Base-by-base conservation (phyloP, 2,329 filamentous ascomycete genomes). In the Pseudomassariella vexata region DNA sequence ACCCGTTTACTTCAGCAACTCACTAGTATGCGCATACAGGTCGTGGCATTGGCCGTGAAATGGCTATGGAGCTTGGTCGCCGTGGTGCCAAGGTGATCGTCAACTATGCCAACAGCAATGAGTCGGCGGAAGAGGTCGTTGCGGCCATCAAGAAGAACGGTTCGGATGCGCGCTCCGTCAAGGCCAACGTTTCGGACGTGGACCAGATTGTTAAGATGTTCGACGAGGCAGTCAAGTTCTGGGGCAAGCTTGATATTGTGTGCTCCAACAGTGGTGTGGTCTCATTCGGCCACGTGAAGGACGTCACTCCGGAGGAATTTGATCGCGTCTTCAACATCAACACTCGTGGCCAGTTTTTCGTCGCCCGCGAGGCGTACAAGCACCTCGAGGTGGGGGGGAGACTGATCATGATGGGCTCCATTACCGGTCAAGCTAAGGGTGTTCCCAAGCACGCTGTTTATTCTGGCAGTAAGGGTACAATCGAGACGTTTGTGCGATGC, bases 401-500 rank as follows among this genome's bases (percentile, higher is more conserved):
- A 25, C 65, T 87, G 46, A 81, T 88, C 57, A 66, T 88, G 43
- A 87, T 84, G 76, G 76, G 72, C 19, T 81, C 73, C 37, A 85
- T 85, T 56, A 81, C 80, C 1, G 59, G 81, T 54, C 58, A 82
- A 64, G 82, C 60, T 36, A 72, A 76, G 54, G 79, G 73, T 29
- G 79, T 87, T 12, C 78, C 79, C 39, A 75, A 78, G 50, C 82
- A 87, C 55, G 70, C 79, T 10, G 68, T 88, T 28, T 88, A 88
- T 67, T 82, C 82, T 15, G 82, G 76, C 10, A 77, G 70, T 56
- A 88, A 88, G 68, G 83, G 81, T 46, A 77, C 83, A 22, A 79
- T 87, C 39, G 83, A 86, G 59, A 81, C 80, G 9, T 85, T 87
- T 58, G 80, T 83, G 45, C 80, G 83, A 55, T 78, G 73, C 46